phyloP scores from a whole-genome alignment of 2,329 filamentous ascomycete species.

The Aspergillus jensenii region DNA sequence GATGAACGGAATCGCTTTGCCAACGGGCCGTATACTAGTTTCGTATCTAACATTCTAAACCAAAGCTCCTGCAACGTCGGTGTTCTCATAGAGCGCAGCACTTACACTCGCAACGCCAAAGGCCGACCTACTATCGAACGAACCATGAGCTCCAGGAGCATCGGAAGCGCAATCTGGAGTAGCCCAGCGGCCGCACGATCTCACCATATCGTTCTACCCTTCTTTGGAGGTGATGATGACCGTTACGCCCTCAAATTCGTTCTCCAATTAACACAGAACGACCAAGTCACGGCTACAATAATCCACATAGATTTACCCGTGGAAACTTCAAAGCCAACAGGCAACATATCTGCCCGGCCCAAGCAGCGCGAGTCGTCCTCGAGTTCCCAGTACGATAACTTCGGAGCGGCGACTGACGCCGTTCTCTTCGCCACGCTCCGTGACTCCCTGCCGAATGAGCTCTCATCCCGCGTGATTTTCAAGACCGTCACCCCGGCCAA shows the following conservation, averaged over 20 bases:
- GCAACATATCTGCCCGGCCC: background rate
- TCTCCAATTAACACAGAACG: slow-evolving; percentile 78
- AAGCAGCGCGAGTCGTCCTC: background rate
- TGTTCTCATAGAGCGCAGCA: slow-evolving; percentile 74
- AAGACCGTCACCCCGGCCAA: slow-evolving; percentile 31
- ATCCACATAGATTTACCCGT: slow-evolving; percentile 54
- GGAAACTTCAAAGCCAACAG: background rate
- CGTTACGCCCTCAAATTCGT: slow-evolving; percentile 75
- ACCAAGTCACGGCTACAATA: slow-evolving; percentile 75
- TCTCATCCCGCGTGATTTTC: slow-evolving; percentile 61
- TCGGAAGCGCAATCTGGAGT: slow-evolving; percentile 60
- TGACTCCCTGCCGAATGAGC: slow-evolving; percentile 53
- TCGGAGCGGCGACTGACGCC: slow-evolving; percentile 45
- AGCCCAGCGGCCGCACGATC: slow-evolving; percentile 54
- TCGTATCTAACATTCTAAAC: slow-evolving; percentile 68
- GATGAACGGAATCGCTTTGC: slow-evolving; percentile 59
- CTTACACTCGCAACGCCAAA: slow-evolving; percentile 40
- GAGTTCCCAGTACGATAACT: background rate
- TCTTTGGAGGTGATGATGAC: slow-evolving; percentile 82
- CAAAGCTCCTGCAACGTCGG: slow-evolving; percentile 67
- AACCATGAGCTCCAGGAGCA: slow-evolving; percentile 57
- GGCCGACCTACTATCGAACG: slow-evolving; percentile 37
- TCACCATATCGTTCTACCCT: slow-evolving; percentile 85
- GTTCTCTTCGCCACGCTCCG: slow-evolving; percentile 59
- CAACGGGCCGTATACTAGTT: slow-evolving; percentile 66